Evolutionary conservation across 2,329 filamentous ascomycete genomes (phyloP).

Genomic region (Penicillium brasilianum): DNA sequence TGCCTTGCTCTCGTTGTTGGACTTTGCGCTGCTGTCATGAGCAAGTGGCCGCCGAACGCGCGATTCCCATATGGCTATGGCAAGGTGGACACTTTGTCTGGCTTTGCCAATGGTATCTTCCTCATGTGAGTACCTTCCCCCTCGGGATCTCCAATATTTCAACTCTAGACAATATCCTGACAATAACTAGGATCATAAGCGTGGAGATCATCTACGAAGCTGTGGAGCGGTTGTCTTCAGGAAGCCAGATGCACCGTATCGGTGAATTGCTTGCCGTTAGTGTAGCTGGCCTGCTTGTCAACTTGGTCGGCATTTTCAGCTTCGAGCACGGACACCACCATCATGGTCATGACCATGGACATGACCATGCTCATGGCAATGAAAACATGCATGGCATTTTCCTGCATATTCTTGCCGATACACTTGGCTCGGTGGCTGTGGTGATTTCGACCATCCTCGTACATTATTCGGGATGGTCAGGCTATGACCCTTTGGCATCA

Average conservation of each 20-base stretch:
- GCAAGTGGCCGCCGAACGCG: constrained; percentile 91
- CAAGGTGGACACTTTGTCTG: constrained; percentile 94
- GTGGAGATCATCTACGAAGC: constrained; percentile 96
- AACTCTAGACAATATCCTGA: constrained; percentile 21
- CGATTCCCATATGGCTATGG: constrained; percentile 94
- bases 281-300: constrained; percentile 82
- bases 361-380: constrained; percentile 69
- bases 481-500: constrained; percentile 93
- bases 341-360: constrained; percentile 56
- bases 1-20: constrained; percentile 91
- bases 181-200: constrained; percentile 74
- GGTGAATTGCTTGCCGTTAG: constrained; percentile 89
- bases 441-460: constrained; percentile 90
- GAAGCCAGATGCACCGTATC: constrained; percentile 80
- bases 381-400: constrained; percentile 99
- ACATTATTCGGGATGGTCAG: constrained; percentile 84
- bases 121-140: constrained; percentile 67
- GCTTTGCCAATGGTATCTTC: constrained; percentile 95
- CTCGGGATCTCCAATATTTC: background rate
- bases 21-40: constrained; percentile 88
- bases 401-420: constrained; percentile 91
- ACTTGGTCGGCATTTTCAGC: constrained; percentile 87
- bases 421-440: constrained; percentile 90
- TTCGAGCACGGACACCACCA: constrained; percentile 71
- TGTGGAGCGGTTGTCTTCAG: constrained; percentile 82